These are phyloP conservation scores for Penicillium rolfsii DNA, from an alignment of 2,329 filamentous ascomycete genomes.

Conservation along the genomic window DNA sequence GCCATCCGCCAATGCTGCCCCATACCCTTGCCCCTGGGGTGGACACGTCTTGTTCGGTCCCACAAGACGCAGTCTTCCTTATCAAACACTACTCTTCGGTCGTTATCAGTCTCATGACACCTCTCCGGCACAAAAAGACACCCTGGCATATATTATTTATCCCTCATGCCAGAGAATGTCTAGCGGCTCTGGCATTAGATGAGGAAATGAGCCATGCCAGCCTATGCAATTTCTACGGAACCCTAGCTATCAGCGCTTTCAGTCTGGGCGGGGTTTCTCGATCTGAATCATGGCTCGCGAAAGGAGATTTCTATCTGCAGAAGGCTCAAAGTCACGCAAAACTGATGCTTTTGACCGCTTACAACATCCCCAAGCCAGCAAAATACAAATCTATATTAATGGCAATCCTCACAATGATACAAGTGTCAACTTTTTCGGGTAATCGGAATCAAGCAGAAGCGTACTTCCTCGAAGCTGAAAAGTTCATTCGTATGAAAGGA, in stretches of 20 bases:
- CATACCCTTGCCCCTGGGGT: constrained; percentile 6
- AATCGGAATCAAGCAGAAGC: constrained; percentile 41
- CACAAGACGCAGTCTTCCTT: constrained; percentile 43
- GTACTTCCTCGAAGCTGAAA: constrained; percentile 50
- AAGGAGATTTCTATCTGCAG: constrained; percentile 34
- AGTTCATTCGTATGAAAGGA: constrained; percentile 48
- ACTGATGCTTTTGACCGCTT: constrained; percentile 40
- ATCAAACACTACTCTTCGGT: constrained; percentile 45
- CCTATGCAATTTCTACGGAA: constrained; percentile 45
- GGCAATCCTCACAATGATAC: constrained; percentile 49
- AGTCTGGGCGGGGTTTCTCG: constrained; percentile 39
- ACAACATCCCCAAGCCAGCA: constrained; percentile 40
- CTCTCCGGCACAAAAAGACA: constrained; percentile 42
- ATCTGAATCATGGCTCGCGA: constrained; percentile 40
- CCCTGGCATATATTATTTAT: constrained; percentile 52
- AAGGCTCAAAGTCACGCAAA: constrained; percentile 40
- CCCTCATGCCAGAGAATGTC: constrained; percentile 47
- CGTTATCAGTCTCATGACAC: constrained; percentile 38
- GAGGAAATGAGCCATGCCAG: constrained; percentile 46
- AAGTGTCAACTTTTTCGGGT: constrained; percentile 41
- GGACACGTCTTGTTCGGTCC: constrained; percentile 8
- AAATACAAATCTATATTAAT: constrained; percentile 53
- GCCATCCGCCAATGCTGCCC: constrained; percentile 12
- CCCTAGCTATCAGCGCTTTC: constrained; percentile 51
- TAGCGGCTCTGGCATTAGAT: constrained; percentile 49